Evolutionary conservation across 2,329 filamentous ascomycete genomes (phyloP), one percentile per base, ranked within the genome.

Genomic region (Hymenoscyphus repandus): DNA sequence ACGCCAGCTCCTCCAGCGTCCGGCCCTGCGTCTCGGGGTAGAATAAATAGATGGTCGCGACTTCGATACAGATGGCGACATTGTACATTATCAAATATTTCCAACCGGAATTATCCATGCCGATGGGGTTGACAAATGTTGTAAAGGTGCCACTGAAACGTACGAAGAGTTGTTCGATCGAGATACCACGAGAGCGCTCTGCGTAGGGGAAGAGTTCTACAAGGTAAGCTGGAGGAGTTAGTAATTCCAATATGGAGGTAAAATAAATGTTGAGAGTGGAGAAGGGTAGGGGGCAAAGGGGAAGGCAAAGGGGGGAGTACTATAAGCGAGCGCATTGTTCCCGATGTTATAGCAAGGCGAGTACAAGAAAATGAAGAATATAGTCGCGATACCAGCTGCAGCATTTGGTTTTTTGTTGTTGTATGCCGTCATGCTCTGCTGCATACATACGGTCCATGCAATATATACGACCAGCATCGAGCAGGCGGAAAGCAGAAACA

Each of bases 241-340:
- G n/a, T 6, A 2, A n/a, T 7, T n/a, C n/a, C n/a, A n/a, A n/a
- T n/a, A n/a, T n/a, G n/a, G n/a, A n/a, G n/a, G n/a, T n/a, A n/a
- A n/a, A n/a, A n/a, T n/a, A n/a, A n/a, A n/a, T n/a, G n/a, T n/a
- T n/a, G n/a, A n/a, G n/a, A n/a, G n/a, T n/a, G n/a, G n/a, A n/a
- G n/a, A n/a, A n/a, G n/a, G n/a, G n/a, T n/a, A n/a, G n/a, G n/a
- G n/a, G n/a, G n/a, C n/a, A n/a, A n/a, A n/a, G n/a, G n/a, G n/a
- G n/a, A n/a, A n/a, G n/a, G n/a, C n/a, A n/a, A n/a, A n/a, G 10
- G 31, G 4, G 15, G 6, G 62, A 72, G 66, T 63, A 76, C 74
- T 83, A 65, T 83, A 83, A 1, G 79, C 82, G 49, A 86, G 69
- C 12, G 82, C 78, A 61, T 85, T 85, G 64, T 83, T 82, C n/a